Evolutionary conservation across 305 asterid species (phyloP).

Genomic region (Coffea humblotiana): DNA sequence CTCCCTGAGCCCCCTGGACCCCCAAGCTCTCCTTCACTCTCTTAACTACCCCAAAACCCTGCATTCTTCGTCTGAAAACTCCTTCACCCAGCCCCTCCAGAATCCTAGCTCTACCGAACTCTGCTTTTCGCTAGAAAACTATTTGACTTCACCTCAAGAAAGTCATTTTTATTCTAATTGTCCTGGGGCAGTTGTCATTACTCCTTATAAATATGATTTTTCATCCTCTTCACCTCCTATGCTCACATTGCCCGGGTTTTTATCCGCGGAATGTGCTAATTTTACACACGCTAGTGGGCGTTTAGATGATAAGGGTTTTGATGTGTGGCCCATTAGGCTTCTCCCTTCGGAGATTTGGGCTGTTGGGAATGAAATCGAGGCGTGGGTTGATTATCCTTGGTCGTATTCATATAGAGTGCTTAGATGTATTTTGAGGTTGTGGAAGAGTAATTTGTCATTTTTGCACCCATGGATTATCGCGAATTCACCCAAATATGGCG

Average conservation of each 20-base stretch:
- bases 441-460: slow-evolving; percentile 32
- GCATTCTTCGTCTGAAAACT: slow-evolving; percentile 26
- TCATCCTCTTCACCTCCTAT: slow-evolving; percentile 34
- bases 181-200: slow-evolving; percentile 75
- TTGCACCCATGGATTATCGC: slow-evolving; percentile 54
- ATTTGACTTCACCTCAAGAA: slow-evolving; percentile 25
- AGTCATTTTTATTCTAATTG: slow-evolving; percentile 60
- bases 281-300: slow-evolving; percentile 11
- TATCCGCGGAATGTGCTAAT: slow-evolving; percentile 50
- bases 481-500: slow-evolving; percentile 56
- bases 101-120: slow-evolving; percentile 43
- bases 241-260: slow-evolving; percentile 47
- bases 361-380: slow-evolving; percentile 49
- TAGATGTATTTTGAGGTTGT: slow-evolving; percentile 46
- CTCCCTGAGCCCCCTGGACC: slow-evolving; percentile 28
- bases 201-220: slow-evolving; percentile 10
- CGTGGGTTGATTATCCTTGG: slow-evolving; percentile 61
- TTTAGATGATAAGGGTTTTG: slow-evolving; percentile 8
- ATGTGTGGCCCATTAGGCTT: slow-evolving; percentile 33
- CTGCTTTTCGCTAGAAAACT: slow-evolving; percentile 51
- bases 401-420: slow-evolving; percentile 50
- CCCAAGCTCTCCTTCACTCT: slow-evolving; percentile 25
- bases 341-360: slow-evolving; percentile 82
- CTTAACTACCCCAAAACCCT: slow-evolving; percentile 47
- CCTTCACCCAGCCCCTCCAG: slow-evolving; percentile 23